Evolutionary conservation across 345 rosid species (phyloP).

Genomic region (Salix koriyanagi): DNA sequence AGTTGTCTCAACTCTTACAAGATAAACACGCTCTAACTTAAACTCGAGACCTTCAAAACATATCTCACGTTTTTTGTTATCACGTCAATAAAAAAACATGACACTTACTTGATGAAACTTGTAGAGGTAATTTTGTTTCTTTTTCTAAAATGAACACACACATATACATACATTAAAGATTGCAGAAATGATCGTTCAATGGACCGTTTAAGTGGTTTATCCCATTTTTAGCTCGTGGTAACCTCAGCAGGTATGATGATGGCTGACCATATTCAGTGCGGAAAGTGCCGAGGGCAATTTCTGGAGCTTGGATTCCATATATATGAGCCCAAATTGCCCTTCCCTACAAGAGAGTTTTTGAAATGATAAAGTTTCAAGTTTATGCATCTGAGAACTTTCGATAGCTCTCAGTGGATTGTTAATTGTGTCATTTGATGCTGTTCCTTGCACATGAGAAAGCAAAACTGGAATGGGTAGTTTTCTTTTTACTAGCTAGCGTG

Average conservation of each 20-base stretch:
- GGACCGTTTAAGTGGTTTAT: not conserved
- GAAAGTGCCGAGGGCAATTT: not conserved
- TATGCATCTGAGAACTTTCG: conserved; percentile 13
- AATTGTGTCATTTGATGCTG: not conserved
- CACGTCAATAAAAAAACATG: rapidly evolving
- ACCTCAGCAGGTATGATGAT: not conserved
- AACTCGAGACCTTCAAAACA: too few species aligned
- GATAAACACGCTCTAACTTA: too few species aligned
- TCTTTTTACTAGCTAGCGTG: not conserved
- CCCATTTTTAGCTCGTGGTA: not conserved
- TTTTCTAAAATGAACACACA: too few species aligned
- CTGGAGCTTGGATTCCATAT: not conserved
- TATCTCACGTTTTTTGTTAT: too few species aligned
- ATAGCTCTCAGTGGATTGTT: conserved; percentile 43
- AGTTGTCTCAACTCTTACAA: too few species aligned
- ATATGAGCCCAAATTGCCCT: too few species aligned
- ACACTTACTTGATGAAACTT: too few species aligned
- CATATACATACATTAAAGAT: too few species aligned
- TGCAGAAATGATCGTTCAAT: too few species aligned
- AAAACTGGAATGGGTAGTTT: conserved; percentile 12
- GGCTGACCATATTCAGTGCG: too few species aligned
- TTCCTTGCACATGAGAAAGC: conserved; percentile 15
- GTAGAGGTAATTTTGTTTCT: too few species aligned
- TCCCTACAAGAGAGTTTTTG: not conserved
- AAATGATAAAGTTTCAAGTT: not conserved